Evolutionary conservation across 305 asterid genomes (phyloP), one percentile per base, ranked within the genome.

Genomic region (Fraxinus latifolia): DNA sequence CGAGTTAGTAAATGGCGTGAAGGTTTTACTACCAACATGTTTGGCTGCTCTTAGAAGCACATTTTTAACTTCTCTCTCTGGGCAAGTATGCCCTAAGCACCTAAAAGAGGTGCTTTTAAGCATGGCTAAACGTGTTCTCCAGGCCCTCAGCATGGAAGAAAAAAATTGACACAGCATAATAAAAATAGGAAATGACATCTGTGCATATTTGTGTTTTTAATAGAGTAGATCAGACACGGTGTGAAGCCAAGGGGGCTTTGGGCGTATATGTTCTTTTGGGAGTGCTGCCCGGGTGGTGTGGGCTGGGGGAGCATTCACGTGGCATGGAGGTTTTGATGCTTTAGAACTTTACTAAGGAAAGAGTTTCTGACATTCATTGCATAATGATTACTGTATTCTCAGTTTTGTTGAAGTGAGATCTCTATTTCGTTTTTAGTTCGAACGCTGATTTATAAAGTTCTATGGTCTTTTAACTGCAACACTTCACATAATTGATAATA

Each of bases 161-260:
- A 60, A 60, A 33, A 53, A n/a, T 53, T 53, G 65, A 23, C 75
- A n/a, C 60, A 34, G 34, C n/a, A 36, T 76, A 44, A 32, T 39
- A 76, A 39, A 74, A 79, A 68, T 50, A 67, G 29, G 53, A 37
- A 79, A 74, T 74, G 79, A 47, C 25, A 80, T 50, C 17, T 19
- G 12, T 25, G 77, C 44, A 31, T 58, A 39, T 17, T 74, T 32
- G 71, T 25, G 62, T 73, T 75, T 82, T 76, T 33, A 79, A 50
- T 80, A 14, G 60, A 29, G 74, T 29, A 83, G 74, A 12, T 62
- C 68, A 79, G 53, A 60, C 53, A 19, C 11, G 29, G 17, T 32
- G 47, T 32, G 42, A 27, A 68, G 58, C 50, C 72, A 53, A 37
- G 80, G 39, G 33, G 72, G 31, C 34, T 47, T n/a, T 47, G 19